Evolutionary conservation across 176 grass and related monocot species (phyloP), one percentile per base, ranked within the genome.

Genomic region (Cenchrus purpureus): DNA sequence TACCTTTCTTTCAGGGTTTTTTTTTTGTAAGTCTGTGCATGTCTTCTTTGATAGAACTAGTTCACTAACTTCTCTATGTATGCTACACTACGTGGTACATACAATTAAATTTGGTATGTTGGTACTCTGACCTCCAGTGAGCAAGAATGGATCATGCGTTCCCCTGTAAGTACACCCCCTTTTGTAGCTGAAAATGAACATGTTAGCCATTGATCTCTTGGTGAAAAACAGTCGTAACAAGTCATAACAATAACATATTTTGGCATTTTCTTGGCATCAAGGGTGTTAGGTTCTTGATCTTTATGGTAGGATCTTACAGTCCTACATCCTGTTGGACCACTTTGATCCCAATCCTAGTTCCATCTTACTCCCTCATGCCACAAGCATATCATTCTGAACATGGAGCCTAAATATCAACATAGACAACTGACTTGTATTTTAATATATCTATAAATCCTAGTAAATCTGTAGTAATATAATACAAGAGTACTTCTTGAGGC

Each of bases 1-100:
- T 55, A 19, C 48, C 37, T 54, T 48, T 72, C 34, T 56, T 89
- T 65, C 10, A 13, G 69, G 42, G 82, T 60, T 48, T 19, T 80
- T 80, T 28, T 42, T 65, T 65, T 10, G 2, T 40, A 45, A 2
- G 48, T 58, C 3, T 17, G 1, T 29, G 56, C 8, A 61, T 79
- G 19, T 43, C 51, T 42, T 46, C 37, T 34, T 71, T 71, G 17
- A 56, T 17, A 63, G 71, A 82, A 80, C 29, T 32, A 72, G 20
- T 65, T 48, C 17, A 80, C 19, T 61, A 71, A 62, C 8, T 78
- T 80, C 0, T 55, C 51, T 64, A 48, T 17, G 57, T 66, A 83
- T 49, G 52, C 32, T 71, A 66, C n/a, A 55, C 20, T 83, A 22
- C 17, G 72, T 72, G 22, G 25, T 83, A 56, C 6, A 78, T 20